Evolutionary conservation across 2,329 filamentous ascomycete genomes (phyloP), one percentile per base, ranked within the genome.

Genomic region (Escovopsis sp.): DNA sequence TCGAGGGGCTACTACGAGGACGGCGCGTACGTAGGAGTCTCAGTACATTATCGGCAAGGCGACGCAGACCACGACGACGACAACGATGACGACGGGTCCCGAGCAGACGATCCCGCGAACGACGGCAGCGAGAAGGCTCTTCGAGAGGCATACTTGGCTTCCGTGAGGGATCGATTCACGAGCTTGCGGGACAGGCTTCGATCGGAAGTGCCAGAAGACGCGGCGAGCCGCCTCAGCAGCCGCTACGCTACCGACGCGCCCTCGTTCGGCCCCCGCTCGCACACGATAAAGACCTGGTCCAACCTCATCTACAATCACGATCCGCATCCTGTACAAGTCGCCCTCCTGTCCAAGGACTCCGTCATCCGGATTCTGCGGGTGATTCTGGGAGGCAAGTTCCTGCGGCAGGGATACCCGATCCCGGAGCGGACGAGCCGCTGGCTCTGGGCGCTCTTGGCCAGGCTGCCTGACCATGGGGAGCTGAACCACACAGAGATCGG

Each of bases 381-480:
- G 40, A 62, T 84, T n/a, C 65, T 81, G 25, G 68, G 71, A 14
- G 75, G 76, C 40, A 76, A 75, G 45, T 75, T 82, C 40, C 70
- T 81, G 41, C 71, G 70, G 37, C 71, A 70, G 39, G 73, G 72
- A n/a, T 61, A 67, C 16, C 68, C 71, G 27, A 65, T 86, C 27
- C 67, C 75, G 24, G 71, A 74, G 51, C 72, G 79, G 38, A 77
- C 84, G 5, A 87, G 85, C 45, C 71, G 77, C 13, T 96, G 89
- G 89, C 66, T 84, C 4, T 95, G 87, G 88, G 79, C 81, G 0
- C 60, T 94, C 43, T 66, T 95, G 36, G 85, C 83, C 3, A 73
- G 78, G 43, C 70, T 89, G 44, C 79, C 83, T 1, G 82, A 84
- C 31, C 65, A 76, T 9, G 86, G 86, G 2, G 78, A 84, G 57